Conservation (phyloP, 805 yeast genomes). For the Jamesozyma gamospora region DNA sequence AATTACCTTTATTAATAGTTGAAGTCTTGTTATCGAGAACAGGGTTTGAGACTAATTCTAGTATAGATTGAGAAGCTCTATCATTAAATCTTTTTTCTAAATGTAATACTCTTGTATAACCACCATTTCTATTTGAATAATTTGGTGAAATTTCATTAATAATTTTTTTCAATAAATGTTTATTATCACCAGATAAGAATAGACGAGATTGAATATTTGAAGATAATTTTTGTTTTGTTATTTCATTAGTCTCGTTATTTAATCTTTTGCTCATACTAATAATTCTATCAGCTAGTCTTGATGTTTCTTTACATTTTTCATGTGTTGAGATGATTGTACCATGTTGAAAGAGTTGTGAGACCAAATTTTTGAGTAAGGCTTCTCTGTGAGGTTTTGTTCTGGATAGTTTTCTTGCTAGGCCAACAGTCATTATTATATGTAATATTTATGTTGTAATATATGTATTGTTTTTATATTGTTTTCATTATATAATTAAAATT, state of each 20-base stretch:
- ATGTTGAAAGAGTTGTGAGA: constrained; percentile 55
- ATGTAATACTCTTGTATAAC: constrained; percentile 76
- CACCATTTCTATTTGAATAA: constrained; percentile 56
- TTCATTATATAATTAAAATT: too few relatives aligned
- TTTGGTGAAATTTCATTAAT: constrained; percentile 54
- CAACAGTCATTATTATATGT: constrained; percentile 27
- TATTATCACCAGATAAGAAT: constrained; percentile 38
- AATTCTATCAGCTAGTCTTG: constrained; percentile 50
- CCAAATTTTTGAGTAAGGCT: constrained; percentile 54
- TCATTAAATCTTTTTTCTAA: constrained; percentile 85
- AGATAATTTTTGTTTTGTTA: constrained; percentile 2
- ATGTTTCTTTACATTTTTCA: constrained; percentile 66
- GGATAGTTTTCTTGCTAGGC: constrained; percentile 24
- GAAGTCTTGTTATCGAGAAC: constrained; percentile 14
- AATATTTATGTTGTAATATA: too few relatives aligned
- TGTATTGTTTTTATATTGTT: too few relatives aligned
- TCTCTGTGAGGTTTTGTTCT: constrained; percentile 43
- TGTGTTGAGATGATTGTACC: constrained; percentile 65
- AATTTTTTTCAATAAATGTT: constrained; percentile 50
- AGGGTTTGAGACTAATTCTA: constrained; percentile 74
- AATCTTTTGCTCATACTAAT: constrained; percentile 48
- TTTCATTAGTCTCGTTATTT: constrained; percentile 10
- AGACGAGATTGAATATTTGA: constrained; percentile 32
- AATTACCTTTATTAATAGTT: constrained; percentile 20
- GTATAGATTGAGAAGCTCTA: constrained; percentile 77